Conservation (phyloP, 2,329 filamentous ascomycete genomes). For the Incumbomyces delicatus region DNA sequence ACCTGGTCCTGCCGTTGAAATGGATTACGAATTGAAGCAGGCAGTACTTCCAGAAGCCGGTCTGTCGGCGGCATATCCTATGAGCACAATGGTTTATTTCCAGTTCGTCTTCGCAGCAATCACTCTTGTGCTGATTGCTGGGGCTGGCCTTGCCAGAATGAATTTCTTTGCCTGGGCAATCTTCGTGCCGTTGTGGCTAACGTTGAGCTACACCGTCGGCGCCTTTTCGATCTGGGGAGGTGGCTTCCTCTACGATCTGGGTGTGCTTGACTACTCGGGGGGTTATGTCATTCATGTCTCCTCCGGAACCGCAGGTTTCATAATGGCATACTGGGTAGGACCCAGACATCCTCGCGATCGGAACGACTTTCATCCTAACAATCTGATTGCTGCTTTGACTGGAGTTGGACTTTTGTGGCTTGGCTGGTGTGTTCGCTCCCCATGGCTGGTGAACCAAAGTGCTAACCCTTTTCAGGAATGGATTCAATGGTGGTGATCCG, state of each 20-base stretch:
- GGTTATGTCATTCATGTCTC: slow-evolving; percentile 46
- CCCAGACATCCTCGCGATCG: slow-evolving; percentile 37
- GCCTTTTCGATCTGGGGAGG: slow-evolving; percentile 38
- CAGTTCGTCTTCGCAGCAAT: slow-evolving; percentile 46
- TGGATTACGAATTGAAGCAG: too few relatives aligned
- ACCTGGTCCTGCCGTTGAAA: too few relatives aligned
- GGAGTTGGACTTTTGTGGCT: slow-evolving; percentile 44
- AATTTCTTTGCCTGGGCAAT: slow-evolving; percentile 45
- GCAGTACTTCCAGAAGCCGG: too few relatives aligned
- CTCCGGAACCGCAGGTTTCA: slow-evolving; percentile 42
- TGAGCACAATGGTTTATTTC: slow-evolving; percentile 45
- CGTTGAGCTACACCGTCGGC: slow-evolving; percentile 35
- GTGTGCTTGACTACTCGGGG: slow-evolving; percentile 44
- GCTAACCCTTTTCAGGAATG: slow-evolving; percentile 27
- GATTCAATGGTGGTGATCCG: slow-evolving; percentile 46
- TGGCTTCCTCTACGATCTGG: slow-evolving; percentile 36
- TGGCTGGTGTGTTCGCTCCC: slow-evolving; percentile 30
- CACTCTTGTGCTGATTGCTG: slow-evolving; percentile 40
- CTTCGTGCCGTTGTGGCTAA: slow-evolving; percentile 44
- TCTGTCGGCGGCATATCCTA: slow-evolving; percentile 34
- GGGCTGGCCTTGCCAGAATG: slow-evolving; percentile 40
- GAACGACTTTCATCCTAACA: slow-evolving; percentile 39
- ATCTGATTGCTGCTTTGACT: slow-evolving; percentile 36
- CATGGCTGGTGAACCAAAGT: neutral
- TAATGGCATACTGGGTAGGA: slow-evolving; percentile 40